Evolutionary conservation across 164 flowering plant species (phyloP), one percentile per base, ranked within the genome.

Genomic region (Malania oleifera): DNA sequence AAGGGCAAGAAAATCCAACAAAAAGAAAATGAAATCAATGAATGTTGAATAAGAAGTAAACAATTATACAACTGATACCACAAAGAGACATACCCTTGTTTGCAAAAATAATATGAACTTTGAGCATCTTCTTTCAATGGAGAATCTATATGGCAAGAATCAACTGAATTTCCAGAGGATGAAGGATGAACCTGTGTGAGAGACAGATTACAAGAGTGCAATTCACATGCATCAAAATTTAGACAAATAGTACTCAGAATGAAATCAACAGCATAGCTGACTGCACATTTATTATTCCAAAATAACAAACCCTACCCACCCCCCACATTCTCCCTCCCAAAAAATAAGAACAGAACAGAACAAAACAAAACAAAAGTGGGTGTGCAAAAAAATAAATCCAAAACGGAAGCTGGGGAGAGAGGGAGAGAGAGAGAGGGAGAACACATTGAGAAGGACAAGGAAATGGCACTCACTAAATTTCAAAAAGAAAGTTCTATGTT

Each of bases 131-230:
- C 82, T 56, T 54, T 67, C 61, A 54, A 60, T 28, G 68, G 44
- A 43, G 66, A 52, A 66, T 73, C 70, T 56, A 67, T 59, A 66
- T 59, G 66, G 13, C 52, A 66, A 43, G 72, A 57, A 57, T 76
- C 76, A 43, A 38, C 59, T 31, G 54, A 11, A 63, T 55, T 56
- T 29, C 68, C 86, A 72, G 57, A 63, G 17, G 57, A 43, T 49
- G 52, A 47, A 28, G 79, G 73, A 66, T 73, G 70, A 69, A 82
- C 78, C 88, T 85, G 70, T 62, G 73, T 52, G 19, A 34, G 52
- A 54, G 19, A 57, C 12, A 51, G 25, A 28, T 17, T 18, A 27
- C 22, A 29, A 15, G 28, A 26, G 37, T 19, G 18, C 54, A 25
- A 44, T 26, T 28, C 2, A 1, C 35, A n/a, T 19, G 29, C 17